These are phyloP conservation scores for Candida methanosorbosa DNA, from an alignment of 805 yeast species.

Conservation along the genomic window DNA sequence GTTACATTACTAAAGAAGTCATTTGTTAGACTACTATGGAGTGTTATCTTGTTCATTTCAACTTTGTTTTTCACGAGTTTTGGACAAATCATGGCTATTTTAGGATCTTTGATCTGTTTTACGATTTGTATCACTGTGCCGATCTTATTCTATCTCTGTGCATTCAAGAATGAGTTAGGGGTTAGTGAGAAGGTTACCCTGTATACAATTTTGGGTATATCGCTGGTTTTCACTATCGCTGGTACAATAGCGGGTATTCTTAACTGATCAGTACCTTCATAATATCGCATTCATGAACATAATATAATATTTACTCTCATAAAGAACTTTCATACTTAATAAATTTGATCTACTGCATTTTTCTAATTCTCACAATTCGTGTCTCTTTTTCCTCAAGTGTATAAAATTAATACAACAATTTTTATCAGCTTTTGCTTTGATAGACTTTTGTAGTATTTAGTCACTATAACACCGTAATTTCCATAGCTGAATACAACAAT, in stretches of 20 bases:
- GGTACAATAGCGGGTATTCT: conserved; percentile 62
- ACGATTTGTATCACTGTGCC: conserved; percentile 76
- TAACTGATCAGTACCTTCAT: no score
- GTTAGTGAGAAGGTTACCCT: conserved; percentile 31
- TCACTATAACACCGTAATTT: no score
- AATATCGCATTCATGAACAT: no score
- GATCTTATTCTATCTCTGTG: conserved; percentile 54
- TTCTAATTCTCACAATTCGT: no score
- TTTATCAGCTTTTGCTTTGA: no score
- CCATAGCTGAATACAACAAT: no score
- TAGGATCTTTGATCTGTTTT: conserved; percentile 78
- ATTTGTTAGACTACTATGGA: conserved; percentile 37
- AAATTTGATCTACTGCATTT: no score
- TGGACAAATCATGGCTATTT: conserved; percentile 70
- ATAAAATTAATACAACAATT: no score
- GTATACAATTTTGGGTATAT: conserved; percentile 32
- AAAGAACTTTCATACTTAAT: no score
- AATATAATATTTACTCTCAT: no score
- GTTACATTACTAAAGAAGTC: conserved; percentile 3
- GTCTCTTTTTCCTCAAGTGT: no score
- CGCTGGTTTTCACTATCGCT: conserved; percentile 39
- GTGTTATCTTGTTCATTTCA: conserved; percentile 44
- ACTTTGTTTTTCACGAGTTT: conserved; percentile 69
- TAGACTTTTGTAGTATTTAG: no score
- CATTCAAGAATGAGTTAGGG: conserved; percentile 38